A percentile compares a stretch with the other conserved stretches of the same genome.
These are phyloP conservation scores for Lepraria neglecta DNA, from an alignment of 495 filamentous ascomycete species.

Conservation along the genomic window DNA sequence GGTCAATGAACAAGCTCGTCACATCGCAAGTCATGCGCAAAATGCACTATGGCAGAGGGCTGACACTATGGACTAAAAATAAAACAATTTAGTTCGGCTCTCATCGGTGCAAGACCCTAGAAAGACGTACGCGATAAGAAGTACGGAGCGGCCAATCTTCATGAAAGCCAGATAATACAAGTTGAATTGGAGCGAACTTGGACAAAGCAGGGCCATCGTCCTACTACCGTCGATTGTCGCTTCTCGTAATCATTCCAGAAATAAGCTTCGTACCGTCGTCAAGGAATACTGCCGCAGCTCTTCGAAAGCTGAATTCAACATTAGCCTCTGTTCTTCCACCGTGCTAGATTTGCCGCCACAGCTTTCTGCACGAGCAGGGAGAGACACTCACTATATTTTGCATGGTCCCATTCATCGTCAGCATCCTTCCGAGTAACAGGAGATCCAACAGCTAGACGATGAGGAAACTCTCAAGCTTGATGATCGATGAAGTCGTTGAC, in stretches of 20 bases:
- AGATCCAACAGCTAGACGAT: constrained; percentile 43
- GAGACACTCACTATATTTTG: constrained; percentile 24
- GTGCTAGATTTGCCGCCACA: background rate
- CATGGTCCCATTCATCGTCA: constrained; percentile 20
- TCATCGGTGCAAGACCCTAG: background rate
- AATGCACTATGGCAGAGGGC: constrained; percentile 36
- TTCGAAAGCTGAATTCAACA: constrained; percentile 14
- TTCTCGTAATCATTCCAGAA: no score
- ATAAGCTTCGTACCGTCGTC: background rate
- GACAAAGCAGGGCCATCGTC: constrained; percentile 43
- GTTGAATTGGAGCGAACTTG: constrained; percentile 45
- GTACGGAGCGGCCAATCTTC: constrained; percentile 40
- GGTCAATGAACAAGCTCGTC: constrained; percentile 34
- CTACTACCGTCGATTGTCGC: background rate
- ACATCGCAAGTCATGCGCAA: constrained; percentile 39
- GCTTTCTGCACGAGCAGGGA: constrained; percentile 13
- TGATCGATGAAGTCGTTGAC: constrained; percentile 42
- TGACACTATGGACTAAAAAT: constrained; percentile 44
- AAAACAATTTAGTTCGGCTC: constrained; percentile 2
- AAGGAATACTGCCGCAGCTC: background rate
- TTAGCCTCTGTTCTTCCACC: background rate
- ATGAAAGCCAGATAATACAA: constrained; percentile 49
- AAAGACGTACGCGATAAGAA: constrained; percentile 45
- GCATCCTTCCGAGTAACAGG: constrained; percentile 20
- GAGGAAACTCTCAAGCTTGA: constrained; percentile 34